Evolutionary conservation across 176 grass and related monocot species (phyloP).

Genomic region (Ensete glaucum): DNA sequence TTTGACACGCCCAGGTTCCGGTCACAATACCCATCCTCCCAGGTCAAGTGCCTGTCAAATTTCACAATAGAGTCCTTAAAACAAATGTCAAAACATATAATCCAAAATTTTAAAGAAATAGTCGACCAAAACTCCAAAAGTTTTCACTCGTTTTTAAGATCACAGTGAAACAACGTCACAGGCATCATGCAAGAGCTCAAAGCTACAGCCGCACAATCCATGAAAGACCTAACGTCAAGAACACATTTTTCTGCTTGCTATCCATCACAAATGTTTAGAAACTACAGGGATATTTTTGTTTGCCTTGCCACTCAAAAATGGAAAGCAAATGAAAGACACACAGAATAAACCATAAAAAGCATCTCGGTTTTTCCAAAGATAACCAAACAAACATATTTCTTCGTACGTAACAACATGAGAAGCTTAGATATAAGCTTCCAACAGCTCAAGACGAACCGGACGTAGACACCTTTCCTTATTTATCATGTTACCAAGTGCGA

Average conservation of each 20-base stretch:
- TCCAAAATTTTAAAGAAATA: slow-evolving; percentile 2
- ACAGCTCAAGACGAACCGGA: not conserved
- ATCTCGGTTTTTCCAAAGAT: not conserved
- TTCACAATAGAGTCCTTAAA: not conserved
- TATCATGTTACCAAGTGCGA: not conserved
- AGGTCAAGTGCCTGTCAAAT: slow-evolving; percentile 38
- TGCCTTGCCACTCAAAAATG: not conserved
- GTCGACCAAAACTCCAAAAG: slow-evolving; percentile 4
- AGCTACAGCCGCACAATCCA: not conserved
- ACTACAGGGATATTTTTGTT: not conserved
- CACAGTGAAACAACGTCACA: not conserved
- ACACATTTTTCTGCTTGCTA: not conserved
- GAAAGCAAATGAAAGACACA: not conserved
- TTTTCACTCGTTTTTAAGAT: slow-evolving; percentile 1
- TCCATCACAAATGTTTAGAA: not conserved
- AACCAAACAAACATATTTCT: not conserved
- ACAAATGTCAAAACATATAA: not conserved
- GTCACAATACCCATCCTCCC: slow-evolving; percentile 36
- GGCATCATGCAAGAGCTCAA: not conserved
- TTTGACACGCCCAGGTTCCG: slow-evolving; percentile 21
- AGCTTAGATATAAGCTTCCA: too few species aligned
- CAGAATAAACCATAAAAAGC: not conserved
- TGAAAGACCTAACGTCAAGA: not conserved
- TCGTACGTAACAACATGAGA: too few species aligned
- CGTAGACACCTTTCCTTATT: not conserved